Evolutionary conservation across 2,329 filamentous ascomycete species (phyloP).

Genomic region (Aspergillus thermomutatus): DNA sequence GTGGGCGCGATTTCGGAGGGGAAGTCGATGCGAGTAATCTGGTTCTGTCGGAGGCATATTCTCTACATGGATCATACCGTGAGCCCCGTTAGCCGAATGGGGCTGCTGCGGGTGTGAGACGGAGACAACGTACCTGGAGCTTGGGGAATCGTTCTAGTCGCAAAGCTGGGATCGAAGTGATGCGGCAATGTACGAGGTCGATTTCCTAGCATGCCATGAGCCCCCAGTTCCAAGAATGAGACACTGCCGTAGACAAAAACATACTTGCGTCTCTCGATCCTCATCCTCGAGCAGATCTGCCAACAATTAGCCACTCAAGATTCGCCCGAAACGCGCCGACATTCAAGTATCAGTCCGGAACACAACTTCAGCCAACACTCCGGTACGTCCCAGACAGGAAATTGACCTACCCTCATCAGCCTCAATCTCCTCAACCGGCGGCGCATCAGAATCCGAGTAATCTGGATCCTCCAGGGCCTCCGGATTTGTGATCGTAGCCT

Average conservation of each 20-base stretch:
- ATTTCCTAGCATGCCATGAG: constrained; percentile 60
- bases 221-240: constrained; percentile 9
- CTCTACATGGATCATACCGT: constrained; percentile 41
- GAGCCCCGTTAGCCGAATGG: neutral
- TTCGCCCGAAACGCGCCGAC: neutral
- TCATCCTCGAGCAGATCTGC: constrained; percentile 59
- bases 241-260: neutral
- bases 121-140: constrained; percentile 50
- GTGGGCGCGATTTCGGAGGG: constrained; percentile 63
- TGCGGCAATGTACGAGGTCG: constrained; percentile 81
- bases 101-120: neutral
- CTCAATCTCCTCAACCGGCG: constrained; percentile 70
- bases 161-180: constrained; percentile 73
- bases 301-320: constrained; percentile 4
- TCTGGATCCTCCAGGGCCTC: constrained; percentile 82
- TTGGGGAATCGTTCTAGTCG: constrained; percentile 79
- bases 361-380: neutral
- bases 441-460: constrained; percentile 68
- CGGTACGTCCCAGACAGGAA: neutral
- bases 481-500: constrained; percentile 67
- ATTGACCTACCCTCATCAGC: constrained; percentile 69
- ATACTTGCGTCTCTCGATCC: constrained; percentile 52
- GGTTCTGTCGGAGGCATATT: constrained; percentile 90
- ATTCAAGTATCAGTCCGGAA: neutral
- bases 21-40: constrained; percentile 75